Evolutionary conservation across 306 rosid species (phyloP).

Genomic region (Cucurbita maxima): DNA sequence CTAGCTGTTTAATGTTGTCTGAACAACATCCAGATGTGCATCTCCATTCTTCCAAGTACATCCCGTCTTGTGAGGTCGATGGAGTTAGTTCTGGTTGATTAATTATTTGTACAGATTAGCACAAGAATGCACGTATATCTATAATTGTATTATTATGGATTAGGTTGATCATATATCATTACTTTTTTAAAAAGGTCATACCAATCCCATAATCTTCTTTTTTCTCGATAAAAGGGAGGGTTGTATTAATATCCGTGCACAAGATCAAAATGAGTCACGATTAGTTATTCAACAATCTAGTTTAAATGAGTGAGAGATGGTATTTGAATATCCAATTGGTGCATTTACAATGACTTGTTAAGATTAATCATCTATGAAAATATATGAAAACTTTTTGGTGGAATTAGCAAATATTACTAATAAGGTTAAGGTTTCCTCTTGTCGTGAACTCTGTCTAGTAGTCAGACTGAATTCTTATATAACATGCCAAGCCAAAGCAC

Average conservation of each 20-base stretch:
- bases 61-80: neutral
- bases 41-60: neutral
- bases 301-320: neutral
- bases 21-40: neutral
- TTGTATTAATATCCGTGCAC: neutral
- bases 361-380: neutral
- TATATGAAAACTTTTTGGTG: neutral
- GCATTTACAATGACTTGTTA: neutral
- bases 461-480: neutral
- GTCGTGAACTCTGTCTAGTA: neutral
- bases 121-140: neutral
- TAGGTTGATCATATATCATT: neutral
- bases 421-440: neutral
- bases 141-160: neutral
- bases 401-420: neutral
- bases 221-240: neutral
- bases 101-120: neutral
- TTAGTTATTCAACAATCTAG: neutral
- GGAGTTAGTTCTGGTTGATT: neutral
- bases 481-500: neutral
- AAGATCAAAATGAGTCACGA: neutral
- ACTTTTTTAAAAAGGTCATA: neutral
- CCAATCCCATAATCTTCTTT: neutral
- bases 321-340: neutral
- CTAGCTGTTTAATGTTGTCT: neutral